Evolutionary conservation across 129 eudicot species (phyloP), one percentile per base, ranked within the genome.

Genomic region (Silybum marianum): DNA sequence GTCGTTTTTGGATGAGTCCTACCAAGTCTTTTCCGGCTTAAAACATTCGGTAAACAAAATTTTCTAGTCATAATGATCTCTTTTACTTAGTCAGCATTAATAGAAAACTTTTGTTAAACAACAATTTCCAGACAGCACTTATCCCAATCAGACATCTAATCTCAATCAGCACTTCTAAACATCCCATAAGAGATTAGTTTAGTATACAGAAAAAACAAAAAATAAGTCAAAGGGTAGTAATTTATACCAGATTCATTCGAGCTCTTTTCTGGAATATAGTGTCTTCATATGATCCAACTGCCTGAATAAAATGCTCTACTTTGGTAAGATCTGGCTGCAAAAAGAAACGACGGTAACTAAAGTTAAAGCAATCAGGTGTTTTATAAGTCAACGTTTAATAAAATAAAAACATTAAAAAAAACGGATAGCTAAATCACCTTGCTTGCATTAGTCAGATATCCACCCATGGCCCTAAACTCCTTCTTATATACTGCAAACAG

Each of bases 281-380:
- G 42, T 95, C 95, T 81, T 95, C 99, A 71, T 88, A 91, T 39
- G 93, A 82, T 76, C 99, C 99, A 63, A 92, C 95, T 80, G 98
- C 99, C 87, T 95, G 99, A 75, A 95, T 95, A 75, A 92, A 95
- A 48, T 84, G 93, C 75, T 95, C 99, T 81, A 95, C 98, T 82
- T 88, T 90, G 81, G 83, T 70, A 76, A 95, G 83, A 76, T 92
- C 85, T 73, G 95, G 94, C 99, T 95, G 91, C 72, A 38, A 82
- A 80, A 78, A 68, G n/a, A 86, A 86, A 63, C n/a, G 40, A 68
- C 38, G 42, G 9, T 58, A 26, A 67, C 36, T 18, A 32, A 60
- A 46, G 78, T 74, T 48, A 89, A 32, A 39, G 24, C 38, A 84
- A 71, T 39, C 30, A 23, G 22, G 66, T 23, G 24, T 32, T 26